Evolutionary conservation across 495 filamentous ascomycete genomes (phyloP).

Genomic region (Penicillium manginii): DNA sequence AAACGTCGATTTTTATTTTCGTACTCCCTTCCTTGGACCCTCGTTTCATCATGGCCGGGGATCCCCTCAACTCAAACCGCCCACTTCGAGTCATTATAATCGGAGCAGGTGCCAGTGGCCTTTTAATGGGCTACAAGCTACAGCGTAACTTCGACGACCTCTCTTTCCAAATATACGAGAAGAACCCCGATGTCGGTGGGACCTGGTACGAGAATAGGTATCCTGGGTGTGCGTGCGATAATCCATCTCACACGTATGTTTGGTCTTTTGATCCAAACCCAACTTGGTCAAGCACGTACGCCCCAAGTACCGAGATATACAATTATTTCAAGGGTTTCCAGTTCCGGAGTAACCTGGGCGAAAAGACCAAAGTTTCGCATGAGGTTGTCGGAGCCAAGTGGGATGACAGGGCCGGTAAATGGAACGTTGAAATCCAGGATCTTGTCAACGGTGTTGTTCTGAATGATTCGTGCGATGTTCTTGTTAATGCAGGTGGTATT

Average conservation of each 20-base stretch:
- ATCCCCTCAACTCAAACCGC: conserved; percentile 3
- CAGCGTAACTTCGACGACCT: conserved; percentile 43
- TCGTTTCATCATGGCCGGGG: neutral
- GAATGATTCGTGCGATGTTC: conserved; percentile 49
- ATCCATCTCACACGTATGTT: conserved; percentile 39
- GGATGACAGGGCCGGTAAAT: conserved; percentile 34
- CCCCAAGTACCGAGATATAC: conserved; percentile 53
- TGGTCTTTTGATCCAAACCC: conserved; percentile 45
- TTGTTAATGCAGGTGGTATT: conserved; percentile 52
- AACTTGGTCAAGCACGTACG: conserved; percentile 56
- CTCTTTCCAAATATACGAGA: conserved; percentile 70
- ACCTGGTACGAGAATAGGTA: conserved; percentile 70
- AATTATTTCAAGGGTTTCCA: conserved; percentile 48
- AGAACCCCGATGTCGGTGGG: conserved; percentile 68
- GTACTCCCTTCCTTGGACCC: too few species aligned
- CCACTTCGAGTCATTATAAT: conserved; percentile 16
- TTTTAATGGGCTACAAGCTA: conserved; percentile 6
- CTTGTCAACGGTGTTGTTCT: conserved; percentile 29
- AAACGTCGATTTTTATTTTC: too few species aligned
- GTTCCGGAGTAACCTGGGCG: conserved; percentile 30
- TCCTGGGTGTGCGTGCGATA: conserved; percentile 55
- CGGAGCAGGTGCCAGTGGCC: conserved; percentile 21
- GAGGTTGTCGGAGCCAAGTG: conserved; percentile 33
- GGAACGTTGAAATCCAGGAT: conserved; percentile 47
- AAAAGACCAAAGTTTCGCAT: conserved; percentile 31